A percentile compares a stretch with the other conserved stretches of the same genome.
Conservation (phyloP, 225 moss, liverwort and hornwort species). For the Antitrichia curtipendula region DNA sequence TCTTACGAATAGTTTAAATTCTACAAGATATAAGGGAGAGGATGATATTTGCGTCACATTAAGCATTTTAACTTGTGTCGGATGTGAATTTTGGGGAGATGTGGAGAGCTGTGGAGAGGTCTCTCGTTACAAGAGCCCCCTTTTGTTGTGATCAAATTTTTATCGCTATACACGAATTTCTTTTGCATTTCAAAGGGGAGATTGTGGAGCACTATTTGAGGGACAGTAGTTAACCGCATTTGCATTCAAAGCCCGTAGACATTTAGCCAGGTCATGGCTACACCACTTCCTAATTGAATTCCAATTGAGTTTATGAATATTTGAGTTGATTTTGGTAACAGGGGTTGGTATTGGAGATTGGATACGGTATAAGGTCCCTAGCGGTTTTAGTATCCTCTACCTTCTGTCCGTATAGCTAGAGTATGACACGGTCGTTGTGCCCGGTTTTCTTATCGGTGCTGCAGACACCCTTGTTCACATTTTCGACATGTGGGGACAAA, state of each 20-base stretch:
- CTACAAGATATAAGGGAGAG: not conserved
- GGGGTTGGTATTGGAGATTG: not conserved
- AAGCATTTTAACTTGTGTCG: not conserved
- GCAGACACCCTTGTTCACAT: conserved; percentile 90
- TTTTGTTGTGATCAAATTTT: not conserved
- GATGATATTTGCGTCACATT: not conserved
- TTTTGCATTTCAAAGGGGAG: not conserved
- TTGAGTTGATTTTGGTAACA: not conserved
- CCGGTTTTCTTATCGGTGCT: not conserved
- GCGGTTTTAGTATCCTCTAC: not conserved
- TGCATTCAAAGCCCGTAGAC: not conserved
- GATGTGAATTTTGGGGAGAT: not conserved
- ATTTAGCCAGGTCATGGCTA: not conserved
- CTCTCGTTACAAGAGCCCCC: not conserved
- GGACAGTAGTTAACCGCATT: not conserved
- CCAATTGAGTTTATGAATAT: not conserved
- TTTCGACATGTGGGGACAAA: conserved; percentile 52
- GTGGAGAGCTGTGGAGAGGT: not conserved
- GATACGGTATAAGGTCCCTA: not conserved
- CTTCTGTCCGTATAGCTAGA: not conserved
- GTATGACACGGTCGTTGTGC: not conserved
- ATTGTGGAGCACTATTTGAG: not conserved
- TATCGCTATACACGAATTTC: not conserved
- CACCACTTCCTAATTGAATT: not conserved
- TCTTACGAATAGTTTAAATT: not conserved